Evolutionary conservation across 768 basidiomycete genomes (phyloP).

Genomic region (Tubosaeta sp.): DNA sequence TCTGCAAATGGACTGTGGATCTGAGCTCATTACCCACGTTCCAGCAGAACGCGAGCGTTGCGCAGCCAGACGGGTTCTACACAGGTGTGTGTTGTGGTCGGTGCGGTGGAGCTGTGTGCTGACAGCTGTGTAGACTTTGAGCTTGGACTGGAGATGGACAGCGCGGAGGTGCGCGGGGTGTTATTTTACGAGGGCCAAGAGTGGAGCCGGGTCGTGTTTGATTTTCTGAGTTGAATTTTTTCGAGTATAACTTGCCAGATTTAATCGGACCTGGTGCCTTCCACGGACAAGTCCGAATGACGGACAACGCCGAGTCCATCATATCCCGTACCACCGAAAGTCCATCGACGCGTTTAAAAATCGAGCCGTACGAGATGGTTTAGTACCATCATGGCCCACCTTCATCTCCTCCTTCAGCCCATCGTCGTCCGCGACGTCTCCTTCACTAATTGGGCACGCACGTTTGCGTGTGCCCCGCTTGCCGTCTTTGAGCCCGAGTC

Average conservation of each 20-base stretch:
- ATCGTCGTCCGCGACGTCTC: conserved; percentile 33
- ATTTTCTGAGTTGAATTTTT: conserved; percentile 38
- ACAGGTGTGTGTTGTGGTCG: conserved; percentile 49
- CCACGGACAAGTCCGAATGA: not conserved
- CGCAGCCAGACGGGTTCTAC: conserved; percentile 65
- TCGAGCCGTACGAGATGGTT: not conserved
- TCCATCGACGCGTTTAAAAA: conserved; percentile 4
- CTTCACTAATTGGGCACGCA: conserved; percentile 87
- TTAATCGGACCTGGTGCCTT: not conserved
- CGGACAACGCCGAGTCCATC: conserved; percentile 4
- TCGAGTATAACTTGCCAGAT: not conserved
- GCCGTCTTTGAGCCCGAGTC: conserved; percentile 73
- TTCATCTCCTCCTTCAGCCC: conserved; percentile 42
- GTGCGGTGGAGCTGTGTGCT: not conserved
- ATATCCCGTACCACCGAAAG: conserved; percentile 26
- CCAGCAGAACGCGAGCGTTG: conserved; percentile 60
- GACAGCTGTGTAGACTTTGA: conserved; percentile 59
- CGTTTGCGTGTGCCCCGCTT: conserved; percentile 65
- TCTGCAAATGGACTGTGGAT: conserved; percentile 88
- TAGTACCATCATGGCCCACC: conserved; percentile 21
- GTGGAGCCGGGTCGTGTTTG: conserved; percentile 72
- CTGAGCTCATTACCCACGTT: conserved; percentile 74
- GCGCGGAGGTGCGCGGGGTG: conserved; percentile 82
- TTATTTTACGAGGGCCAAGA: conserved; percentile 71
- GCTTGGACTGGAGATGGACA: conserved; percentile 78